Conservation (phyloP, 768 basidiomycete genomes). For the Suillus luteus region DNA sequence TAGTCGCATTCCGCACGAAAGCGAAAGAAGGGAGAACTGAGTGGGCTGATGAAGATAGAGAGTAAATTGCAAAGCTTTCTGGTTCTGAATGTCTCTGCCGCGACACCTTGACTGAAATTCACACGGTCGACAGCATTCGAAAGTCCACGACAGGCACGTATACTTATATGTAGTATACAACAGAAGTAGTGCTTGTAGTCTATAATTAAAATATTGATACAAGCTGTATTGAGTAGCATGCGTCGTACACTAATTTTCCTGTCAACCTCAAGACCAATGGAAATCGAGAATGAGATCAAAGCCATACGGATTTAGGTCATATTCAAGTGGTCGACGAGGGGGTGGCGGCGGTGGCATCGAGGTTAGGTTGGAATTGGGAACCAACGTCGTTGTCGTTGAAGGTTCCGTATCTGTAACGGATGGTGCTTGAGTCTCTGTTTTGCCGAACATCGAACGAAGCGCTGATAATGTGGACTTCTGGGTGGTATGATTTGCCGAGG, state of each 20-base stretch:
- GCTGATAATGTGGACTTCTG: slow-evolving; percentile 25
- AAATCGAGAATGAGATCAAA: slow-evolving; percentile 75
- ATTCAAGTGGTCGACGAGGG: slow-evolving; percentile 29
- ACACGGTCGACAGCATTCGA: neutral
- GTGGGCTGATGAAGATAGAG: neutral
- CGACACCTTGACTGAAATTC: neutral
- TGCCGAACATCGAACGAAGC: slow-evolving; percentile 28
- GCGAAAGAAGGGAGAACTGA: slow-evolving; percentile 8
- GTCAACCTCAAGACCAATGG: slow-evolving; percentile 50
- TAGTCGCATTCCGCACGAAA: slow-evolving; percentile 22
- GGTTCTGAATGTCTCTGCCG: slow-evolving; percentile 1
- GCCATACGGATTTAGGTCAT: slow-evolving; percentile 74
- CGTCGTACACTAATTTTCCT: slow-evolving; percentile 2
- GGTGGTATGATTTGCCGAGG: slow-evolving; percentile 6
- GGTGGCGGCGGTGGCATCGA: slow-evolving; percentile 11
- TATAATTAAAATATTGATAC: slow-evolving; percentile 8
- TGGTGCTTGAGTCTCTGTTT: slow-evolving; percentile 13
- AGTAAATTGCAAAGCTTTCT: neutral
- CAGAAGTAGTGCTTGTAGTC: slow-evolving; percentile 1
- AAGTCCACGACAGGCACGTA: neutral
- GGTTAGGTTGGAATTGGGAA: slow-evolving; percentile 14
- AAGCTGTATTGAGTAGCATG: neutral
- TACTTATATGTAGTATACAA: neutral
- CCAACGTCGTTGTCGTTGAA: neutral
- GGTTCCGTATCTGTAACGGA: neutral